Base-by-base conservation (phyloP, 2,329 filamentous ascomycete species). In the Fusarium verrucosum region DNA sequence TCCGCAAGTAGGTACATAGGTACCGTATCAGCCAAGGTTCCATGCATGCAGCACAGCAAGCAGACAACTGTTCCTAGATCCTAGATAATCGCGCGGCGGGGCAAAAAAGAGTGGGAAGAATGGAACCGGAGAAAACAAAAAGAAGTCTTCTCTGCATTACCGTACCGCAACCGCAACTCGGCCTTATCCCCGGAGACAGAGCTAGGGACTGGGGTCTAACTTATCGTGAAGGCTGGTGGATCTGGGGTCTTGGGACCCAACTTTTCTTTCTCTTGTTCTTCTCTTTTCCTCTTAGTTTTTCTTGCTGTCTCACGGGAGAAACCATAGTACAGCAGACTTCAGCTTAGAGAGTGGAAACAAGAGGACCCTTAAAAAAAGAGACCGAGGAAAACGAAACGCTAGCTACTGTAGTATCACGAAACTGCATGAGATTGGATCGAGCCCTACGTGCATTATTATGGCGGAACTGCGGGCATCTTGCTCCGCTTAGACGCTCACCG, bases 401-500 rank as follows among this genome's bases (percentile, higher is more conserved):
- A 58, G 35, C 43, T 58, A 58, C 38, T 46, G 35, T 50, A 30
- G 30, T 19, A 38, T 38, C 25, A 50, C 49, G 42, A 41, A 26
- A 65, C 45, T 33, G 44, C 55, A 60, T 54, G 23, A 52, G 25
- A 45, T 49, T 32, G 36, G 10, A 50, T 58, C 23, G 20, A 54
- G 47, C 57, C 55, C 57, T 60, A 60, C 20, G 20, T 37, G 28
- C 35, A 49, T 57, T 32, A 14, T 32, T 44, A 26, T 49, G 33
- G 41, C 40, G 32, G 53, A 7, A 51, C 22, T 23, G 19, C 56
- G 35, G 56, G 25, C 42, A 35, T 22, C 10, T 47, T 47, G 28
- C 52, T 58, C 58, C 60, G 58, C 58, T 61, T 41, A 22, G 16
- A 47, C 35, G 16, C 53, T 62, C 59, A 58, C 58, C 59, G 60